A percentile compares a stretch with the other conserved stretches of the same genome.
These are phyloP conservation scores for Rhodotorula graminis DNA, from an alignment of 768 basidiomycete genomes.

Conservation along the genomic window DNA sequence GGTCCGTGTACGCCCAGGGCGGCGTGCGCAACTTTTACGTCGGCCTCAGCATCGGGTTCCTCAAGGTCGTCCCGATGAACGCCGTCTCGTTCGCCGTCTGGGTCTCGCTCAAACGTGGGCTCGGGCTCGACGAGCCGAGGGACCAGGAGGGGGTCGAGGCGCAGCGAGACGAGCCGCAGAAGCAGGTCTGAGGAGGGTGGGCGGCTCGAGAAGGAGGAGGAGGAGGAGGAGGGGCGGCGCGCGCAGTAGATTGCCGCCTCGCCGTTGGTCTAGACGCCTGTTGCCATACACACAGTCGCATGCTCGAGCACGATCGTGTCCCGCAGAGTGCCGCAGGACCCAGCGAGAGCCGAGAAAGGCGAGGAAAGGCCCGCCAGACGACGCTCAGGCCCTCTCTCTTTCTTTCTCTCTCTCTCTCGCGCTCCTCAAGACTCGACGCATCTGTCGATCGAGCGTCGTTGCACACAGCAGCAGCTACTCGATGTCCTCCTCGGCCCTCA, in stretches of 20 bases:
- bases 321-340: no score
- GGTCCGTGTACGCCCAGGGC: constrained; percentile 59
- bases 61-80: constrained; percentile 95
- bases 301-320: no score
- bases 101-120: constrained; percentile 23
- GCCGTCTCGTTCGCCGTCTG: constrained; percentile 83
- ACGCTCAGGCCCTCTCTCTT: no score
- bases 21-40: constrained; percentile 88
- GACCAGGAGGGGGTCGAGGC: background rate
- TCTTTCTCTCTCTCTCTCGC: no score
- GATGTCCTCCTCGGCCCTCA: background rate
- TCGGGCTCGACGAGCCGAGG: constrained; percentile 21
- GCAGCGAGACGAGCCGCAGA: background rate
- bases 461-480: background rate
- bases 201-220: background rate
- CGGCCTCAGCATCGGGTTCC: constrained; percentile 81
- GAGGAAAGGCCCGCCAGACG: no score
- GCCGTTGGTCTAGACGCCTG: no score
- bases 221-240: background rate
- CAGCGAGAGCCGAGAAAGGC: no score
- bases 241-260: no score
- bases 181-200: background rate
- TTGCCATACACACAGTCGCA: no score
- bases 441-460: no score
- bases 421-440: no score